Evolutionary conservation across 768 basidiomycete genomes (phyloP).

Genomic region (Mycena haematopus): DNA sequence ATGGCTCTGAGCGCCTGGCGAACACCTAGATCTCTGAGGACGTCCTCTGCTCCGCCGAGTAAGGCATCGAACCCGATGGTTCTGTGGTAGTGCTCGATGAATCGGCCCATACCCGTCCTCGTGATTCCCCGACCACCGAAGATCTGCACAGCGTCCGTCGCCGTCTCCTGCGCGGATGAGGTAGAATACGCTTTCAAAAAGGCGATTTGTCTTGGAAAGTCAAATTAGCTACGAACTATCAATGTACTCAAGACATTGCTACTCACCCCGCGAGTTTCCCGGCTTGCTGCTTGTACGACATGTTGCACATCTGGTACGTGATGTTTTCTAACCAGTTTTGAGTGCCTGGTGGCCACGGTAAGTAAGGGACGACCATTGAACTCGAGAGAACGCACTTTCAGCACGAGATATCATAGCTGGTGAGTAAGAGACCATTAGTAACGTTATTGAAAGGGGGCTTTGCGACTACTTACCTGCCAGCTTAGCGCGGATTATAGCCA

Average conservation of each 20-base stretch:
- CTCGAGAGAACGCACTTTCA: slow-evolving; percentile 43
- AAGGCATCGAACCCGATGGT: slow-evolving; percentile 57
- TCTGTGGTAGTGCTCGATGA: slow-evolving; percentile 61
- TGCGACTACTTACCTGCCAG: slow-evolving; percentile 52
- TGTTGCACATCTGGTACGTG: slow-evolving; percentile 88
- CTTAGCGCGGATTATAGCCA: slow-evolving; percentile 88
- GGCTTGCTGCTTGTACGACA: slow-evolving; percentile 84
- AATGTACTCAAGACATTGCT: slow-evolving; percentile 3
- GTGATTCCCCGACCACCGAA: slow-evolving; percentile 91
- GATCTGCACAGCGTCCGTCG: slow-evolving; percentile 64
- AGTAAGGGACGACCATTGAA: neutral
- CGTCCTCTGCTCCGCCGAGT: slow-evolving; percentile 77
- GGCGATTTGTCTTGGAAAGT: slow-evolving; percentile 61
- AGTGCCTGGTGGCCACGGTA: slow-evolving; percentile 50
- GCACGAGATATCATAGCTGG: slow-evolving; percentile 79
- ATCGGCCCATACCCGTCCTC: slow-evolving; percentile 78
- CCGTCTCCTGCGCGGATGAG: slow-evolving; percentile 66
- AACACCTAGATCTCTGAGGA: slow-evolving; percentile 69
- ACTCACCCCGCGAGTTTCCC: slow-evolving; percentile 72
- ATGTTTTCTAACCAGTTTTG: slow-evolving; percentile 89
- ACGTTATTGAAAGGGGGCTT: neutral
- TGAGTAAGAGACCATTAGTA: neutral
- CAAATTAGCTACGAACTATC: neutral
- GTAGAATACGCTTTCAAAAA: slow-evolving; percentile 77
- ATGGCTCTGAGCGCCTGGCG: slow-evolving; percentile 68